Evolutionary conservation across 73 alveolate genomes (phyloP).

Genomic region (Breviolum minutum): DNA sequence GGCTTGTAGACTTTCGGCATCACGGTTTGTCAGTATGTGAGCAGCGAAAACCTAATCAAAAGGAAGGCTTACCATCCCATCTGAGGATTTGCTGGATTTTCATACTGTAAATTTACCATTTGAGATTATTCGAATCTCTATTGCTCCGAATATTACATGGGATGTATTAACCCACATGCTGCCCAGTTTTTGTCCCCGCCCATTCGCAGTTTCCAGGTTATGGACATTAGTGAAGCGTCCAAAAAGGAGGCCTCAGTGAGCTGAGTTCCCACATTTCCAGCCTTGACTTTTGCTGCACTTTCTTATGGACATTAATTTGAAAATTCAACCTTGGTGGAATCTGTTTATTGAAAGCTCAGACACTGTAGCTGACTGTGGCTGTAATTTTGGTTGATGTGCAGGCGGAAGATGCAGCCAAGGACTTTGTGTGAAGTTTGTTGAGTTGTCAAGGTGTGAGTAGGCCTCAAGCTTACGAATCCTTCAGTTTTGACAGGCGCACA

Average conservation of each 20-base stretch:
- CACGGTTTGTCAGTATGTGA: neutral
- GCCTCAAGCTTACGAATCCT: too few relatives aligned
- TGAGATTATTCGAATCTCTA: neutral
- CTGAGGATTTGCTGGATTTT: too few relatives aligned
- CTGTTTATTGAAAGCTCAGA: too few relatives aligned
- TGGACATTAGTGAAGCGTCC: slow-evolving; percentile 90
- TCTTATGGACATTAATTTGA: too few relatives aligned
- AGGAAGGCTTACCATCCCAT: neutral
- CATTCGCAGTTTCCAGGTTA: neutral
- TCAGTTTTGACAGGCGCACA: neutral
- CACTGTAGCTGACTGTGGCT: neutral
- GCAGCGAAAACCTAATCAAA: neutral
- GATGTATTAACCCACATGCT: too few relatives aligned
- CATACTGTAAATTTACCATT: neutral
- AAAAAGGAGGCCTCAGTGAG: slow-evolving; percentile 37
- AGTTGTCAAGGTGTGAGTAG: too few relatives aligned
- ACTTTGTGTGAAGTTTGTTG: too few relatives aligned
- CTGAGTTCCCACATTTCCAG: too few relatives aligned
- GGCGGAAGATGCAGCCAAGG: slow-evolving; percentile 93
- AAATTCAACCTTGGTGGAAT: too few relatives aligned
- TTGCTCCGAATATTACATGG: too few relatives aligned
- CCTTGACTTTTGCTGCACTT: too few relatives aligned
- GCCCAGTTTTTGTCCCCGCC: neutral
- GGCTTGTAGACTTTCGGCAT: neutral
- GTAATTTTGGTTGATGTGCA: neutral